Percentiles rank a stretch among this genome's conserved stretches.
Conservation (phyloP, 306 rosid species). For the Cajanus cajan region DNA sequence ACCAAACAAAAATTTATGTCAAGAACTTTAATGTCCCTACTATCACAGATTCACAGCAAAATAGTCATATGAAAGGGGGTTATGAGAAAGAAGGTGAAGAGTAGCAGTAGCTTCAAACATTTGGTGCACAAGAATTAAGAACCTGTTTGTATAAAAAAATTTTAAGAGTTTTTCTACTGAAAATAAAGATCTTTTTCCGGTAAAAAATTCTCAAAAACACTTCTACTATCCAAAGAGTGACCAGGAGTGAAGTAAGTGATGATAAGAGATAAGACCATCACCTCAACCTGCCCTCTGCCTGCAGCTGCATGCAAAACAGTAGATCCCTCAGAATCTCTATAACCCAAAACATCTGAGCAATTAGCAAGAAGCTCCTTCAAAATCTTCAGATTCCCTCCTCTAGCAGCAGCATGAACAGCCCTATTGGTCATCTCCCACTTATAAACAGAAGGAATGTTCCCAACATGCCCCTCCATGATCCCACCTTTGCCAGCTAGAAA, state of each 20-base stretch:
- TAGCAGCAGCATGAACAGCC: constrained; percentile 91
- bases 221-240: too few species aligned
- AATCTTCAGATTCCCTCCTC: constrained; percentile 81
- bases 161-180: too few species aligned
- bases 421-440: constrained; percentile 86
- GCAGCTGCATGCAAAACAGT: constrained; percentile 93
- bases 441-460: constrained; percentile 70
- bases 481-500: constrained; percentile 56
- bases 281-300: constrained; percentile 90
- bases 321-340: constrained; percentile 78
- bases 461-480: constrained; percentile 56
- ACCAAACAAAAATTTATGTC: not conserved
- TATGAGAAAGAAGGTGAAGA: not conserved
- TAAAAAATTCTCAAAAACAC: too few species aligned
- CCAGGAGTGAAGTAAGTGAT: not conserved
- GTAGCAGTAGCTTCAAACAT: not conserved
- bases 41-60: not conserved
- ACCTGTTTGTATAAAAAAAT: too few species aligned
- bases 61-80: not conserved
- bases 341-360: constrained; percentile 74
- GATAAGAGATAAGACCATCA: constrained; percentile 30
- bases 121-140: not conserved
- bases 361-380: constrained; percentile 71
- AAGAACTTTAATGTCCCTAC: not conserved
- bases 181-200: too few species aligned